Evolutionary conservation across 805 yeast genomes (phyloP), one percentile per base, ranked within the genome.

Genomic region (Scheffersomyces stipitis): DNA sequence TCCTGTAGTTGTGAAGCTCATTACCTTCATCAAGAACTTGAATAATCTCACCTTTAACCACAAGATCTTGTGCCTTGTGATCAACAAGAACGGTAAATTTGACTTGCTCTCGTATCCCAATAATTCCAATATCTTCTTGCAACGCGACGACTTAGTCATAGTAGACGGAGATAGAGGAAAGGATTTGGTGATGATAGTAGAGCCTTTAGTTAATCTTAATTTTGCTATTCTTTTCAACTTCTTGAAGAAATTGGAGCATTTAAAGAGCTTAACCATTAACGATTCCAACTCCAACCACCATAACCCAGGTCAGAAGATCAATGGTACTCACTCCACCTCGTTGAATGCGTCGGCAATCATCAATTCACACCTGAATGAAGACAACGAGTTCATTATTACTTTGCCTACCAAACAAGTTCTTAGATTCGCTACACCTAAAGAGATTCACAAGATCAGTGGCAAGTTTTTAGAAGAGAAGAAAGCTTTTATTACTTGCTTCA

Each of bases 161-260:
- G 83, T 83, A 38, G 93, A 86, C 61, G 95, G 93, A 37, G 95
- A 86, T 56, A 69, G 93, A 43, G 95, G 95, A 18, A 83, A 83
- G 50, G 95, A 86, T 58, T 59, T 86, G 44, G 91, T 81, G 7
- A 75, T 80, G 75, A 78, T 85, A 30, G 62, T 84, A 18, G 84
- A 82, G 43, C 87, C 91, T 0, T 58, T 70, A 28, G 73, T 84
- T 20, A 74, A 71, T 30, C 68, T 83, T 38, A 76, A 81, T 41
- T 66, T 81, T 56, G 91, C 91, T 2, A 70, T 84, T 32, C 70
- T 86, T 40, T 75, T 85, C 53, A 84, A 84, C 50, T 86, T 83
- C 49, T 60, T 85, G 51, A 85, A 84, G 60, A 85, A 85, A 53
- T 75, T 81, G 46, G 80, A 82, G 41, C 91, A 84, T 55, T 62